phyloP scores from a whole-genome alignment of 352 stramenopile genomes.

The Phytophthora sojae region DNA sequence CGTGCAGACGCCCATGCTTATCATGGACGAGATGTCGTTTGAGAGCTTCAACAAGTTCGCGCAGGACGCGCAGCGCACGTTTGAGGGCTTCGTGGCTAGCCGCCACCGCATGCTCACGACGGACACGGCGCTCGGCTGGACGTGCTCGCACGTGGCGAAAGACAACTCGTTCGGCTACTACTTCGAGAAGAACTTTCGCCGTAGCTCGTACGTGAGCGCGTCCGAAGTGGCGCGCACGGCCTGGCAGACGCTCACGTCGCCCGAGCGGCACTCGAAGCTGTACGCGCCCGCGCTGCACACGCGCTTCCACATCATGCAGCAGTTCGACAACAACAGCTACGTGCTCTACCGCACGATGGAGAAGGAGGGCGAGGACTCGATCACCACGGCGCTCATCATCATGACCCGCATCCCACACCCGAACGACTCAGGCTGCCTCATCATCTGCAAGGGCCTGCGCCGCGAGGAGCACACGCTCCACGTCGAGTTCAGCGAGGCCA shows the following conservation, averaged over 20 bases:
- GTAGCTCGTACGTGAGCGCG: slow-evolving; percentile 26
- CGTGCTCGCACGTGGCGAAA: slow-evolving; percentile 55
- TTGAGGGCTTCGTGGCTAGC: slow-evolving; percentile 50
- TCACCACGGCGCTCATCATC: slow-evolving; percentile 63
- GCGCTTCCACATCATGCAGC: slow-evolving; percentile 66
- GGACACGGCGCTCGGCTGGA: slow-evolving; percentile 60
- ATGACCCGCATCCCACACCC: slow-evolving; percentile 60
- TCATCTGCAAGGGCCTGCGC: slow-evolving; percentile 64
- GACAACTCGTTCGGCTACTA: slow-evolving; percentile 63
- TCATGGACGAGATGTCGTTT: slow-evolving; percentile 71
- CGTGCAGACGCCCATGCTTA: slow-evolving; percentile 57
- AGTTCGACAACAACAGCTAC: slow-evolving; percentile 61
- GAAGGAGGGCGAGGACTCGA: slow-evolving; percentile 65
- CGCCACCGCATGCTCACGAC: slow-evolving; percentile 57
- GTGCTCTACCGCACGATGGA: slow-evolving; percentile 67
- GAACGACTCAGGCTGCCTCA: slow-evolving; percentile 45
- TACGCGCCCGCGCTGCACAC: slow-evolving; percentile 61
- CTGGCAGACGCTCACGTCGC: slow-evolving; percentile 58
- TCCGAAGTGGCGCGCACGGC: slow-evolving; percentile 42
- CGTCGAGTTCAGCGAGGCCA: slow-evolving; percentile 53
- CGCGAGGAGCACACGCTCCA: slow-evolving; percentile 58
- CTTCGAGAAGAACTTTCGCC: slow-evolving; percentile 57
- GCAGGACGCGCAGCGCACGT: slow-evolving; percentile 48
- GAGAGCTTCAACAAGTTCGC: slow-evolving; percentile 57
- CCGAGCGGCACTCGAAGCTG: slow-evolving; percentile 53